Base-by-base conservation (phyloP, 257 asterid species). In the Salvia miltiorrhiza region DNA sequence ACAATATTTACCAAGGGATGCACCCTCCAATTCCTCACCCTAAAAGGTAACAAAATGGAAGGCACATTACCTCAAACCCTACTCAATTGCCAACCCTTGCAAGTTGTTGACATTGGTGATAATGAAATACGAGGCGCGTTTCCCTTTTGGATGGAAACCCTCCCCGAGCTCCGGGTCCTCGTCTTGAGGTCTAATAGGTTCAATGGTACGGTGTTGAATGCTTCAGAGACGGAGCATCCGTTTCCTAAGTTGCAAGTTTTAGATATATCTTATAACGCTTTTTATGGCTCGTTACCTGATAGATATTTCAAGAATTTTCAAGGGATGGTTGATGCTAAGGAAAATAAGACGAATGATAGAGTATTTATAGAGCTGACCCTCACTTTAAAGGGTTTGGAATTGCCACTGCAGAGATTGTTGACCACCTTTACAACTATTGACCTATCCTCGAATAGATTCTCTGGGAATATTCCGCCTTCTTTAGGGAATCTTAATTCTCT, bases 161-260 rank as follows among this genome's bases (percentile, higher is more conserved):
- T 57, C 8, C 63, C 63, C 0, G 2, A 30, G 7, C 63, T 57
- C 3, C 41, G 44, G 0, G 14, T 57, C 44, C 63, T 57, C 14
- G 8, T 57, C 63, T 30, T 57, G 63, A 30, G 63, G 63, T 57
- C 44, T 30, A 57, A 57, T 8, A 30, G 30, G 14, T 8, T 57
- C 23, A 7, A 57, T n/a, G 63, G 63, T 8, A 14, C 23, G 0
- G n/a, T 32, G n/a, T 3, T 16, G 0, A 7, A 7, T 13, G 7
- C 43, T 16, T n/a, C 63, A 2, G 0, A 7, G 0, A 7, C 19
- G 3, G 4, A 32, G n/a, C 24, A 30, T 0, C 63, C 63, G 3
- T 57, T 57, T 30, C 63, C 44, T n/a, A 57, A 57, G 63, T 57
- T 57, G 63, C 63, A 57, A 30, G 63, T 57, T 32, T n/a, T 57